Evolutionary conservation across 768 basidiomycete species (phyloP).

Genomic region (Pholiota microspora): DNA sequence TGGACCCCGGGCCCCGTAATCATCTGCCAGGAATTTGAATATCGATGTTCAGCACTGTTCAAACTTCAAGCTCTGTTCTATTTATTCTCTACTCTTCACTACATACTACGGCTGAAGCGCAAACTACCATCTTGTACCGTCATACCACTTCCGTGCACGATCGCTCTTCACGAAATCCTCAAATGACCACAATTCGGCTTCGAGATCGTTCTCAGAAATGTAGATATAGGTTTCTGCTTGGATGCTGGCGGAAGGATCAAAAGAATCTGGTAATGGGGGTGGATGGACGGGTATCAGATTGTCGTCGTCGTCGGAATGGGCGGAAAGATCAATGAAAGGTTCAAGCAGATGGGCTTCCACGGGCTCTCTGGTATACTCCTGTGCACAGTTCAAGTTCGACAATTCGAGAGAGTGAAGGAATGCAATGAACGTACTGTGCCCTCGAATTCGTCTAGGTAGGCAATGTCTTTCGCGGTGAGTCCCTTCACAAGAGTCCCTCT

Average conservation of each 20-base stretch:
- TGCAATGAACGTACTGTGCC: constrained; percentile 52
- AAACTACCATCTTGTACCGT: constrained; percentile 23
- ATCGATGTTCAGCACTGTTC: too few species aligned
- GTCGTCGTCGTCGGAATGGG: constrained; percentile 28
- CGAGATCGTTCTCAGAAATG: constrained; percentile 42
- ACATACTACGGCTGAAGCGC: too few species aligned
- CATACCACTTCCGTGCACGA: constrained; percentile 80
- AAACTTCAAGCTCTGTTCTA: too few species aligned
- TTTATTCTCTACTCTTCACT: too few species aligned
- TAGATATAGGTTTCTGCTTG: constrained; percentile 78
- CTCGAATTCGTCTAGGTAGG: constrained; percentile 79
- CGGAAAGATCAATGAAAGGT: constrained; percentile 31
- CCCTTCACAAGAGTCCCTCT: constrained; percentile 80
- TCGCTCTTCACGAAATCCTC: constrained; percentile 69
- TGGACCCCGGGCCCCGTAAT: too few species aligned
- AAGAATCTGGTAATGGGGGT: constrained; percentile 36
- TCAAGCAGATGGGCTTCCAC: constrained; percentile 60
- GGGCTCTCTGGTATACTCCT: constrained; percentile 71
- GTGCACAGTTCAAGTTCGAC: background rate
- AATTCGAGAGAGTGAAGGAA: too few species aligned
- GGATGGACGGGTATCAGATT: constrained; percentile 40
- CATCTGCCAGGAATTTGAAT: too few species aligned
- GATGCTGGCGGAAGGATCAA: constrained; percentile 33
- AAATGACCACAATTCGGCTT: constrained; percentile 73
- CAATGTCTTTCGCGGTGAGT: constrained; percentile 60